A percentile compares a stretch with the other conserved stretches of the same genome.
phyloP scores from a whole-genome alignment of 108 stramenopile genomes.

The Pseudonitzschia multiseries region DNA sequence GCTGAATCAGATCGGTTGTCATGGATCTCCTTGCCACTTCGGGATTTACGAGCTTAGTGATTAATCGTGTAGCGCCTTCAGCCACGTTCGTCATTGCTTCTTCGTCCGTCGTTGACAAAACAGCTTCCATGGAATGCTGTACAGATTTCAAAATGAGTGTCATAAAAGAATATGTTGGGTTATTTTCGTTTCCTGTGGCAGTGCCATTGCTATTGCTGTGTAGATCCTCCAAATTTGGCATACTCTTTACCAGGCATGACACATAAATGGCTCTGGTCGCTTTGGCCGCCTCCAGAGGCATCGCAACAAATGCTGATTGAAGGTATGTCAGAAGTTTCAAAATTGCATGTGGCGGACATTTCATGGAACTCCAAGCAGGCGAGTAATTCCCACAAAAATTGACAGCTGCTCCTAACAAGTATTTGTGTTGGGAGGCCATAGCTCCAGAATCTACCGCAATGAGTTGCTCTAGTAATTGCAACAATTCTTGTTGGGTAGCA shows the following conservation, averaged over 20 bases:
- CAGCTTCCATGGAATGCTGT: constrained; percentile 41
- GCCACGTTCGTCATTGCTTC: constrained; percentile 51
- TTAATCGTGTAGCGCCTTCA: constrained; percentile 47
- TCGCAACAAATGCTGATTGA: neutral
- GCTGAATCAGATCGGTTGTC: constrained; percentile 23
- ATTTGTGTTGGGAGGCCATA: constrained; percentile 10
- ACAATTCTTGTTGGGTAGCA: constrained; percentile 35
- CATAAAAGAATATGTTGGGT: neutral
- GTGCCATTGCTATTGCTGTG: too few relatives aligned
- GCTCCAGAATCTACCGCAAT: neutral
- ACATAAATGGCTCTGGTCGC: constrained; percentile 29
- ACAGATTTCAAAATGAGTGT: constrained; percentile 12
- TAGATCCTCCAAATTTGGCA: constrained; percentile 19
- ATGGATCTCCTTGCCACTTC: constrained; percentile 24
- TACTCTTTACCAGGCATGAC: constrained; percentile 11
- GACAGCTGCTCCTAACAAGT: constrained; percentile 32
- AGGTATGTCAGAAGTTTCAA: constrained; percentile 45
- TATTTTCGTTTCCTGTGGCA: neutral
- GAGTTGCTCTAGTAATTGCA: constrained; percentile 32
- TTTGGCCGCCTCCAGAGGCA: constrained; percentile 26
- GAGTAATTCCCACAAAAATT: constrained; percentile 51
- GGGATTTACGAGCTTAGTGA: constrained; percentile 38
- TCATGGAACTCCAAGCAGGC: constrained; percentile 37
- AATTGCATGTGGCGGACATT: constrained; percentile 40
- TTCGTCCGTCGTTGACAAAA: constrained; percentile 38